Percentiles rank a stretch among this genome's conserved stretches.
Conservation (phyloP, 306 rosid species). For the Nissolia schottii region DNA sequence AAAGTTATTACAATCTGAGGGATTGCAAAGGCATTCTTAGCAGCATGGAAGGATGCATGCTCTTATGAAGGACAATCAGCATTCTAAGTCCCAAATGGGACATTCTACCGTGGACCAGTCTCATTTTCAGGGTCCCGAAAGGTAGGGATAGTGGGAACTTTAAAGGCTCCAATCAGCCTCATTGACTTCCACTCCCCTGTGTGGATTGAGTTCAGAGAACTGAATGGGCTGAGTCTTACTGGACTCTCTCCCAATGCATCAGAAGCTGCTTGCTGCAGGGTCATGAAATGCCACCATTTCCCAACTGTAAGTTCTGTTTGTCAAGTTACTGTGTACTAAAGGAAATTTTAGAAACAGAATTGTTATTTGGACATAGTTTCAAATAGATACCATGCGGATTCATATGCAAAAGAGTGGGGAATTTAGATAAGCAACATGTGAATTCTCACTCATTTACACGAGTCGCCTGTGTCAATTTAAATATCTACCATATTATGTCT, state of each 20-base stretch:
- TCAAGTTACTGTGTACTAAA: background rate
- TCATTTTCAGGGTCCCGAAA: slow-evolving; percentile 17
- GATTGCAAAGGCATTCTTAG: slow-evolving; percentile 7
- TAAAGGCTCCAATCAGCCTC: slow-evolving; percentile 3
- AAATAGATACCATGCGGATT: too few relatives aligned
- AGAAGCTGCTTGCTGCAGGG: background rate
- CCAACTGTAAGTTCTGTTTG: background rate
- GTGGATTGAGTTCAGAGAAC: background rate
- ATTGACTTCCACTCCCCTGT: background rate
- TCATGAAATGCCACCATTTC: background rate
- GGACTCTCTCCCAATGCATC: background rate
- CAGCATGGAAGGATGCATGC: slow-evolving; percentile 20
- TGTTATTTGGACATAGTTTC: too few relatives aligned
- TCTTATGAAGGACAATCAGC: background rate
- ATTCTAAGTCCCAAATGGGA: slow-evolving; percentile 6
- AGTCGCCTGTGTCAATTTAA: too few relatives aligned
- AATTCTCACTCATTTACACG: too few relatives aligned
- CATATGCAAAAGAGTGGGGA: too few relatives aligned
- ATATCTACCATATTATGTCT: too few relatives aligned
- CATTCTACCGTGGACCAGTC: slow-evolving; percentile 10
- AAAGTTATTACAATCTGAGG: background rate
- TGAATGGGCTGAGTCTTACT: slow-evolving; percentile 1
- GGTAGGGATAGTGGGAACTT: background rate
- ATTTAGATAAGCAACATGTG: too few relatives aligned
- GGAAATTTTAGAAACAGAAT: too few relatives aligned